Evolutionary conservation across 257 asterid species (phyloP), one percentile per base, ranked within the genome.

Genomic region (Linaria vulgaris): DNA sequence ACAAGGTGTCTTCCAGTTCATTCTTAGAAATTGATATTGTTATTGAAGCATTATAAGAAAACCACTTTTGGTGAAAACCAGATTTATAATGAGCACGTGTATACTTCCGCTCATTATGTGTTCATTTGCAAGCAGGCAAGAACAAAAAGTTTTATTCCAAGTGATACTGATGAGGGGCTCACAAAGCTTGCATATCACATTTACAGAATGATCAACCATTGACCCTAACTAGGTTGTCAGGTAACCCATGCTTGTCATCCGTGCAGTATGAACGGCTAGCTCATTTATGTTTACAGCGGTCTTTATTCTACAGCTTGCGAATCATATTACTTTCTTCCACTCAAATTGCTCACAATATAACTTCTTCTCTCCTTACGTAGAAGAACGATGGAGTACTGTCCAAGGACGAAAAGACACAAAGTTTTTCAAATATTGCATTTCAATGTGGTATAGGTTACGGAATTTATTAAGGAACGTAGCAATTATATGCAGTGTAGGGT

Each of bases 191-290:
- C 19, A 23, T 2, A 50, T 30, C 38, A 51, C 48, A 27, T 37
- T 9, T 12, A 50, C 21, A 4, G 15, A 15, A 19, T 31, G 13
- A 50, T 23, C 50, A 9, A 27, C 19, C n/a, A n/a, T n/a, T 50
- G 50, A 22, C 11, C 51, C 68, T 3, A 3, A 41, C 41, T 37
- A 17, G 31, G 61, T 9, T 12, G 37, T 38, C 21, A 21, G n/a
- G n/a, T n/a, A 22, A 38, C 21, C 59, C 59, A 51, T n/a, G 61
- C 37, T 38, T 53, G 22, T 54, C 37, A 54, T 53, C 54, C n/a
- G 54, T 21, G 14, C 25, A 9, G 15, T 45, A 21, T 60, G 48
- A 55, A 66, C 47, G 24, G 30, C 52, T 54, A 54, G 56, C 17
- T 44, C 53, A 53, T 37, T 51, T n/a, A 23, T 0, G 6, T 24